Evolutionary conservation across 2,329 filamentous ascomycete genomes (phyloP), one percentile per base, ranked within the genome.

Genomic region (Pyrenophora seminiperda): DNA sequence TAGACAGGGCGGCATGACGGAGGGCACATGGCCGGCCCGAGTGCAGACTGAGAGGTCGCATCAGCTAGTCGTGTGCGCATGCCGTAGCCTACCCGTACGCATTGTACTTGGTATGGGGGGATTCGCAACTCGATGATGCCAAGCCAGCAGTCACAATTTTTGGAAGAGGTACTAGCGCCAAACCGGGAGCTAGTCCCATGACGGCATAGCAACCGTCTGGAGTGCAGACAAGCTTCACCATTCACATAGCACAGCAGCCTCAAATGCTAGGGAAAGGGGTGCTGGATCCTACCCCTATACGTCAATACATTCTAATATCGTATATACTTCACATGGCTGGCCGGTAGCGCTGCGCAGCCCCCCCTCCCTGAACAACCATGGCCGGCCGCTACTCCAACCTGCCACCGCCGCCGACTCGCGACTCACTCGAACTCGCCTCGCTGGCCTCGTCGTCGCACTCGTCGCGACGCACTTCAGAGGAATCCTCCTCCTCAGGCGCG

Each of bases 401-500:
- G 47, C 66, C 63, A 51, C 62, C 63, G 42, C 65, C 77, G 7
- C 65, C 77, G 10, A 77, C 84, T 54, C 90, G 94, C 77, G 94
- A 99, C 81, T 97, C 93, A 38, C 85, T 99, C 68, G 94, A 99
- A 79, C 88, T 99, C 50, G 94, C 92, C 53, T 97, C 92, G 44
- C 85, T 99, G 58, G 94, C 93, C 53, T 96, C 91, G 55, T 92
- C 89, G 30, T 91, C 88, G 62, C 83, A 81, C 43, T 82, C 81
- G 56, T 83, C 83, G 39, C 81, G 81, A 9, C 84, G 87, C 38
- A 78, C 82, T n/a, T 89, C 87, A 13, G 83, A 88, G 48, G 80
- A 80, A 32, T 96, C 91, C 29, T 88, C 85, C 2, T 83, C 86
- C 31, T 90, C 89, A n/a, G 93, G 90, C 62, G 85, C 92, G 65